A percentile compares a stretch with the other conserved stretches of the same genome.
Conservation (phyloP, 495 filamentous ascomycete species). For the Penicillium paradoxum region DNA sequence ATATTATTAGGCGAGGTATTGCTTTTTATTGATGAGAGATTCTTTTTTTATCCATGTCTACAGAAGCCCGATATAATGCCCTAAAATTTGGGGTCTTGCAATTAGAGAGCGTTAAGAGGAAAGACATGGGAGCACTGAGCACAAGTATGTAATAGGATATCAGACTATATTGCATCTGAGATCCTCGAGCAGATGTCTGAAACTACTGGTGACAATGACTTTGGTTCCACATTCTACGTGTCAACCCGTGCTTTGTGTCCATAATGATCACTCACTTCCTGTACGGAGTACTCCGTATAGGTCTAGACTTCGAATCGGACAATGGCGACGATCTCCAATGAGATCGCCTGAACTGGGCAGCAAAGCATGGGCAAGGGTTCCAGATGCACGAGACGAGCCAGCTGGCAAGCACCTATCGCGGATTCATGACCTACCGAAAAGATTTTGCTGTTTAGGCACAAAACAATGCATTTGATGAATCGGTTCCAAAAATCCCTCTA, state of each 20-base stretch:
- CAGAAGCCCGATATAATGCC: conserved; percentile 27
- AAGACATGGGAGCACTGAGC: conserved; percentile 16
- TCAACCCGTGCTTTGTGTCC: background rate
- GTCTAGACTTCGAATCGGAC: background rate
- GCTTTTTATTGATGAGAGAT: no score
- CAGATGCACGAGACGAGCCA: background rate
- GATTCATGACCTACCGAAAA: background rate
- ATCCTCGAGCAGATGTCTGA: conserved; percentile 2
- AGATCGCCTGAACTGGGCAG: background rate
- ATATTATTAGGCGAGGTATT: no score
- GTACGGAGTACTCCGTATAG: no score
- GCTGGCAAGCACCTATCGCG: background rate
- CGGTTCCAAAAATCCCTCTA: background rate
- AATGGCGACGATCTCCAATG: background rate
- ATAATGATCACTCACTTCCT: background rate
- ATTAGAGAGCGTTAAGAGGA: conserved; percentile 30
- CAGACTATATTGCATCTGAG: conserved; percentile 39
- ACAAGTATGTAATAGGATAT: conserved; percentile 31
- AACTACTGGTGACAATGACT: background rate
- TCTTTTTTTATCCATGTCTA: no score
- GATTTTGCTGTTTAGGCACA: background rate
- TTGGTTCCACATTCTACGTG: background rate
- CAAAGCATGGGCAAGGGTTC: background rate
- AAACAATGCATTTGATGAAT: background rate
- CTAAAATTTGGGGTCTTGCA: conserved; percentile 52